phyloP scores from a whole-genome alignment of 1,139 yeast genomes.

The Saccharomyces hybrid region DNA sequence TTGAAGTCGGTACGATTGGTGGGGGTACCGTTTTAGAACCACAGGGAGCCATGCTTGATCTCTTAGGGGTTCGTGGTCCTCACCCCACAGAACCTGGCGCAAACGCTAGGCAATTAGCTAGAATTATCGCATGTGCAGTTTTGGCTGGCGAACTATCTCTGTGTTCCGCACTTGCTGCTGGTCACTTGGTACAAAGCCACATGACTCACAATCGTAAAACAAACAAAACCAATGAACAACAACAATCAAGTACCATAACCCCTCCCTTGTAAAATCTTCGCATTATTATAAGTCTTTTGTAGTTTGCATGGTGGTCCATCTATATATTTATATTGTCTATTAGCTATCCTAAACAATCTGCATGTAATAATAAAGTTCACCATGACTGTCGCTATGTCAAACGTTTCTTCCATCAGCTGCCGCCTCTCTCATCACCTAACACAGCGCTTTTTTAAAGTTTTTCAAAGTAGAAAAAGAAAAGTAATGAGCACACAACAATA shows the following conservation, averaged over 20 bases:
- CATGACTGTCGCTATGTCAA: background rate
- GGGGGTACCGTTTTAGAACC: constrained; percentile 98
- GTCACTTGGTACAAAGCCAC: constrained; percentile 94
- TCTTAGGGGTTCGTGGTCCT: constrained; percentile 94
- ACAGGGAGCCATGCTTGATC: constrained; percentile 90
- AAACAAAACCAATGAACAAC: background rate
- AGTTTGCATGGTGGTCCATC: background rate
- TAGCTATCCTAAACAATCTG: background rate
- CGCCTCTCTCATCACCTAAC: background rate
- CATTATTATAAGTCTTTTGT: background rate
- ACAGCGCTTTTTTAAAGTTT: background rate
- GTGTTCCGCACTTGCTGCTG: constrained; percentile 94
- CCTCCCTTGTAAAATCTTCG: constrained; percentile 6
- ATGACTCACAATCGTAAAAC: constrained; percentile 83
- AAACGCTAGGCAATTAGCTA: constrained; percentile 91
- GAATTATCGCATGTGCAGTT: constrained; percentile 87
- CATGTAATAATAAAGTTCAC: background rate
- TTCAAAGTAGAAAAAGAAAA: background rate
- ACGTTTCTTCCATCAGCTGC: background rate
- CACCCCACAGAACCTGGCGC: constrained; percentile 89
- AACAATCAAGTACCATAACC: background rate
- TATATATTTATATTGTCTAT: background rate
- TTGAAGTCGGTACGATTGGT: constrained; percentile 97
- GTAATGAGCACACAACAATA: background rate
- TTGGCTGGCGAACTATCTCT: constrained; percentile 92